These are phyloP conservation scores for Xerocomellus dryophilus DNA, from an alignment of 768 basidiomycete genomes.

Conservation along the genomic window DNA sequence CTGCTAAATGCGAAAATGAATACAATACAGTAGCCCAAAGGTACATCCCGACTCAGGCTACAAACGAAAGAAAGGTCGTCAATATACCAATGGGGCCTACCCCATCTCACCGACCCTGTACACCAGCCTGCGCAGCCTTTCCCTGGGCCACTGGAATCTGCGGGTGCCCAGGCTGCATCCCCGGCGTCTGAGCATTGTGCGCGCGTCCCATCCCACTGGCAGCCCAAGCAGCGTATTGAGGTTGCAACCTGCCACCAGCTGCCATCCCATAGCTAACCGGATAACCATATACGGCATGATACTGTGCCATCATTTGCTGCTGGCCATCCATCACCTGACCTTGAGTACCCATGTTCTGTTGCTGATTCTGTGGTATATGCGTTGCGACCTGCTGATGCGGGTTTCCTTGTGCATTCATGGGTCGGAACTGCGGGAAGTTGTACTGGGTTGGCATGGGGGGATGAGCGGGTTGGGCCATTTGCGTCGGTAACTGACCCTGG, in stretches of 20 bases:
- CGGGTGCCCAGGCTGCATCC: slow-evolving; percentile 29
- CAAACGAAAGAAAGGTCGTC: slow-evolving; percentile 2
- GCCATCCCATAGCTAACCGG: slow-evolving; percentile 22
- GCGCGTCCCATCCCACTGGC: slow-evolving; percentile 18
- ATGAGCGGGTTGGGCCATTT: slow-evolving; percentile 26
- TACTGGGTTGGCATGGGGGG: slow-evolving; percentile 29
- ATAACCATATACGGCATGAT: slow-evolving; percentile 25
- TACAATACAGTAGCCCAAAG: slow-evolving; percentile 9
- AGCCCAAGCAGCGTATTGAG: slow-evolving; percentile 28
- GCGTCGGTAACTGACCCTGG: slow-evolving; percentile 25
- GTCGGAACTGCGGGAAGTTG: slow-evolving; percentile 35
- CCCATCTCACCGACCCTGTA: slow-evolving; percentile 33
- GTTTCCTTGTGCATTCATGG: slow-evolving; percentile 27
- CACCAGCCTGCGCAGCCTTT: slow-evolving; percentile 33
- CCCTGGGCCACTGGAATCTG: slow-evolving; percentile 32
- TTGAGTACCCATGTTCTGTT: slow-evolving; percentile 27
- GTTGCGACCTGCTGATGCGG: slow-evolving; percentile 25
- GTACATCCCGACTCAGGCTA: slow-evolving; percentile 8
- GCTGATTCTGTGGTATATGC: slow-evolving; percentile 28
- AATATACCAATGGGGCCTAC: slow-evolving; percentile 1
- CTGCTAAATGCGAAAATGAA: neutral
- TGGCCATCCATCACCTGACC: slow-evolving; percentile 24
- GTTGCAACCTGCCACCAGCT: slow-evolving; percentile 13
- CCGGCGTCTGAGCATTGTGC: slow-evolving; percentile 26
- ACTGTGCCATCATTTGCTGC: slow-evolving; percentile 33